A percentile compares a stretch with the other conserved stretches of the same genome.
Conservation (phyloP, 148 eudicot species). For the Gaultheria prostrata region DNA sequence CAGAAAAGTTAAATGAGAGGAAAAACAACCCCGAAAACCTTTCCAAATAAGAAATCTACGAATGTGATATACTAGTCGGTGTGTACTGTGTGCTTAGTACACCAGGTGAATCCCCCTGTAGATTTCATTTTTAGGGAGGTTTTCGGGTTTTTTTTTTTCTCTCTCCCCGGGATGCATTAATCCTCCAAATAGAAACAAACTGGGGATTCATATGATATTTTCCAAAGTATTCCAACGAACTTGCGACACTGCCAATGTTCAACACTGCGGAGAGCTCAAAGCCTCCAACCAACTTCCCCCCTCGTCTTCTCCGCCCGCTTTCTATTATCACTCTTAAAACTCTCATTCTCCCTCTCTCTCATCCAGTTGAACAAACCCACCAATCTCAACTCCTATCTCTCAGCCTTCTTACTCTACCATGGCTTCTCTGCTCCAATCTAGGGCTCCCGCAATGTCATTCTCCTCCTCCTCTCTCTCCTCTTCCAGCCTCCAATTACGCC, state of each 20-base stretch:
- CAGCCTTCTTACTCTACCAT: constrained; percentile 27
- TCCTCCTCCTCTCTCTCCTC: constrained; percentile 38
- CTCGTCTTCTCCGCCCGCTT: constrained; percentile 71
- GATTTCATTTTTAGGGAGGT: too few species aligned
- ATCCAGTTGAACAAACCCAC: not conserved
- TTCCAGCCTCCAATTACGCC: constrained; percentile 34
- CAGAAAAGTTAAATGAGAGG: too few species aligned
- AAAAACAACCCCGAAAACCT: too few species aligned
- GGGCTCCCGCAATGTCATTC: constrained; percentile 39
- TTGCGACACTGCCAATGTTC: not conserved
- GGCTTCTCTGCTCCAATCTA: constrained; percentile 46
- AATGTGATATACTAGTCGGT: too few species aligned
- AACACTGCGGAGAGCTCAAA: constrained; percentile 29
- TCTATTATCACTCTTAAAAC: not conserved
- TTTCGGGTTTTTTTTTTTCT: too few species aligned
- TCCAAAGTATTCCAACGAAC: constrained; percentile 9
- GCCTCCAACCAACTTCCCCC: constrained; percentile 27
- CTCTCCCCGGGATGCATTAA: too few species aligned
- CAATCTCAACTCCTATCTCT: not conserved
- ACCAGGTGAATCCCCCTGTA: too few species aligned
- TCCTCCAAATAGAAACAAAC: not conserved
- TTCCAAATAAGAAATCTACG: too few species aligned
- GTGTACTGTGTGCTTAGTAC: too few species aligned
- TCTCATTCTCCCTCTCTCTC: too few species aligned
- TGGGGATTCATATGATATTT: not conserved